phyloP scores from a whole-genome alignment of 2,329 filamentous ascomycete genomes.

The Colletotrichum tamarilloi region DNA sequence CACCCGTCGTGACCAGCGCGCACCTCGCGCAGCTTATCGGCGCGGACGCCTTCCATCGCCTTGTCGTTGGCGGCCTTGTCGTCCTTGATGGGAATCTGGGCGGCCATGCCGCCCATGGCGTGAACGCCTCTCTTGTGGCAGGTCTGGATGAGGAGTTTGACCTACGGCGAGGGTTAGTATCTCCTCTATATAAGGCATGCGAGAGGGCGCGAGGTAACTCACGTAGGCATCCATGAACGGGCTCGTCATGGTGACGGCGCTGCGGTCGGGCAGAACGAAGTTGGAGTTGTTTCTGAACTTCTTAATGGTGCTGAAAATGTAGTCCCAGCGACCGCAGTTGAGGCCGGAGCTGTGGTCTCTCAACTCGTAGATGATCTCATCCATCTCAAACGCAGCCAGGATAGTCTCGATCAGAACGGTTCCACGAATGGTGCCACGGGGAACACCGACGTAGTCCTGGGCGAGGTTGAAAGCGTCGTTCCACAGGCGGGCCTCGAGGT shows the following conservation, averaged over 20 bases:
- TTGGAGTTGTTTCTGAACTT: slow-evolving; percentile 95
- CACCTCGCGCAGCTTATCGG: slow-evolving; percentile 96
- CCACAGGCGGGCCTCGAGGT: slow-evolving; percentile 97
- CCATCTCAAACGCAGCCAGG: slow-evolving; percentile 98
- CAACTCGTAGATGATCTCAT: slow-evolving; percentile 99
- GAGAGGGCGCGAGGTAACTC: slow-evolving; percentile 26
- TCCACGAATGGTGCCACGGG: slow-evolving; percentile 89
- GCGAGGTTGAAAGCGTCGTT: slow-evolving; percentile 97
- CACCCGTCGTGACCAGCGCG: slow-evolving; percentile 89
- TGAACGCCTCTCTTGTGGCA: slow-evolving; percentile 98
- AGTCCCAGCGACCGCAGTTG: slow-evolving; percentile 99
- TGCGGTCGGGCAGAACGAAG: slow-evolving; percentile 94
- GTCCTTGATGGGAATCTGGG: slow-evolving; percentile 98
- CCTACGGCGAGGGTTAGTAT: slow-evolving; percentile 40
- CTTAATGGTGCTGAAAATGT: slow-evolving; percentile 99
- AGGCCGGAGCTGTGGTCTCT: slow-evolving; percentile 95
- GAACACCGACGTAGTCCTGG: slow-evolving; percentile 92
- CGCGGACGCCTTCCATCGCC: slow-evolving; percentile 92
- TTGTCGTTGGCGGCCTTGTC: slow-evolving; percentile 90
- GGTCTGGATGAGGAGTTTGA: slow-evolving; percentile 97
- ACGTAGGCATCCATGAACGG: slow-evolving; percentile 98
- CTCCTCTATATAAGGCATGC: neutral
- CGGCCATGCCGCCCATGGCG: slow-evolving; percentile 98
- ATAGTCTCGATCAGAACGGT: slow-evolving; percentile 99
- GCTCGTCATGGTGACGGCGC: slow-evolving; percentile 94